A percentile compares a stretch with the other conserved stretches of the same genome.
These are phyloP conservation scores for Planoprotostelium fungivorum DNA, from an alignment of 78 protist species.

Conservation along the genomic window DNA sequence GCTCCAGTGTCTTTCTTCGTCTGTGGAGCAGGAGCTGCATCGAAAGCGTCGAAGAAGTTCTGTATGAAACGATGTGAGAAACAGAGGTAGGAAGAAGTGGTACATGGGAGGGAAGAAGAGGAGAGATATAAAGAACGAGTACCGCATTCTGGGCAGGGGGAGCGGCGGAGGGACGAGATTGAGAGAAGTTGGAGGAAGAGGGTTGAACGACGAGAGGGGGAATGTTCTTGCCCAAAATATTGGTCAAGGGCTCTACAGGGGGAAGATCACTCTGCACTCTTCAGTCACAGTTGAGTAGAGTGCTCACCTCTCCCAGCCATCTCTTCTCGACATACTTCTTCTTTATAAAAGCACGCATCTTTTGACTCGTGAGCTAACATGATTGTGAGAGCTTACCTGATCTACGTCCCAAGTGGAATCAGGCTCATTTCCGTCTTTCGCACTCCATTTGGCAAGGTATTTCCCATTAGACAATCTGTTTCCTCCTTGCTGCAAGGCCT, in stretches of 20 bases:
- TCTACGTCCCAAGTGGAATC: background rate
- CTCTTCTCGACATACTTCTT: background rate
- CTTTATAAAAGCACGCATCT: background rate
- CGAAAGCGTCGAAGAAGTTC: background rate
- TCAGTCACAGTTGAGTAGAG: background rate
- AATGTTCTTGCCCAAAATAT: background rate
- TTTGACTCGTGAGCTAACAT: background rate
- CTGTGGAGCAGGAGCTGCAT: background rate
- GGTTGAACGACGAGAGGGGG: background rate
- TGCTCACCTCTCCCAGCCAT: background rate
- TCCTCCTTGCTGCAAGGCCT: conserved; percentile 40
- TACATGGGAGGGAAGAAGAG: background rate
- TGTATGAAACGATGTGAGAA: background rate
- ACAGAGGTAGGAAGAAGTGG: background rate
- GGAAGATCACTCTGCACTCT: background rate
- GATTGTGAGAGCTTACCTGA: background rate
- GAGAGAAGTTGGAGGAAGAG: background rate
- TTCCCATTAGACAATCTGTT: conserved; percentile 21
- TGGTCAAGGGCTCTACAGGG: background rate
- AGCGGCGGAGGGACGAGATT: background rate
- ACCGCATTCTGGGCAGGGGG: background rate
- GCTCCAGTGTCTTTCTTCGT: background rate
- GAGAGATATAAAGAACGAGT: too few species aligned
- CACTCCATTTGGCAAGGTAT: background rate
- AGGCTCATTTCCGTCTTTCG: background rate